phyloP scores from a whole-genome alignment of 768 basidiomycete genomes.

The Trametes sanguinea region DNA sequence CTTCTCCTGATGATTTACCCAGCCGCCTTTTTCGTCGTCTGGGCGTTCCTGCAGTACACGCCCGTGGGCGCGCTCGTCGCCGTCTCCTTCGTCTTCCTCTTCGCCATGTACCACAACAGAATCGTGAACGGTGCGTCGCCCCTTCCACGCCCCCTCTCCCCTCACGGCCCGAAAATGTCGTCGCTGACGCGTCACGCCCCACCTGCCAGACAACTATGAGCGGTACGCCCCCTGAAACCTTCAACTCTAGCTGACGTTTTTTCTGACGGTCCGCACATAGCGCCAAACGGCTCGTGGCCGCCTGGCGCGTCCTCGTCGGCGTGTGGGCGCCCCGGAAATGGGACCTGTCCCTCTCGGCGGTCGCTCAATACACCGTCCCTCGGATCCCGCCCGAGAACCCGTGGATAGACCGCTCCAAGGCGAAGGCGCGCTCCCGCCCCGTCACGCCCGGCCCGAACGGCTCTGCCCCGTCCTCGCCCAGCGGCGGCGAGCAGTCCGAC shows the following conservation, averaged over 20 bases:
- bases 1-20: slow-evolving; percentile 81
- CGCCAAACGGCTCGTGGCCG: slow-evolving; percentile 82
- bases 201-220: slow-evolving; percentile 65
- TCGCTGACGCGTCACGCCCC: slow-evolving; percentile 1
- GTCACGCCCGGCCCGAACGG: slow-evolving; percentile 20
- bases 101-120: slow-evolving; percentile 83
- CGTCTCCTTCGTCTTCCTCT: slow-evolving; percentile 65
- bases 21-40: slow-evolving; percentile 79
- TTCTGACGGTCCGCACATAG: slow-evolving; percentile 40
- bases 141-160: slow-evolving; percentile 9
- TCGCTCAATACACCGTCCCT: slow-evolving; percentile 74
- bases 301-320: slow-evolving; percentile 97
- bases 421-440: slow-evolving; percentile 27
- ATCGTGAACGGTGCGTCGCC: slow-evolving; percentile 77
- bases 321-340: slow-evolving; percentile 87
- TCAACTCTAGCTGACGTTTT: slow-evolving; percentile 7
- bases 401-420: slow-evolving; percentile 61
- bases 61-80: slow-evolving; percentile 74
- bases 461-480: background rate
- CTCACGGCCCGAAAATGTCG: background rate
- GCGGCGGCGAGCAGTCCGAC: slow-evolving; percentile 19
- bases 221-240: slow-evolving; percentile 48
- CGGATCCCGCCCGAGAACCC: slow-evolving; percentile 64
- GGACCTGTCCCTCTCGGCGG: slow-evolving; percentile 76
- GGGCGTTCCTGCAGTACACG: slow-evolving; percentile 81